A percentile compares a stretch with the other conserved stretches of the same genome.
phyloP scores from a whole-genome alignment of 2,329 filamentous ascomycete genomes.

The Colletotrichum sansevieriae region DNA sequence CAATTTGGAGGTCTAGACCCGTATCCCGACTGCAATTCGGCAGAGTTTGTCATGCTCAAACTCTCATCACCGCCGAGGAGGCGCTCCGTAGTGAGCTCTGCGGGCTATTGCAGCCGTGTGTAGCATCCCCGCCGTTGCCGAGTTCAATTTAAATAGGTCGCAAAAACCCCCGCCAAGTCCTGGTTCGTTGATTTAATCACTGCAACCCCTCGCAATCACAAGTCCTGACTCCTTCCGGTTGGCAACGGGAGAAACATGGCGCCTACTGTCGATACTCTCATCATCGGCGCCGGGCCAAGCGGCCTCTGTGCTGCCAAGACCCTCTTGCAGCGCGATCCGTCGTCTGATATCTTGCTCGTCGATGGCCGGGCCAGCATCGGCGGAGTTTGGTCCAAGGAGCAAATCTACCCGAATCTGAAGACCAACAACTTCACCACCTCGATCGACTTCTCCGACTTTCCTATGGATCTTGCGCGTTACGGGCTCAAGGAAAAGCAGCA shows the following conservation, averaged over 20 bases:
- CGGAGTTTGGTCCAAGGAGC: slow-evolving; percentile 57
- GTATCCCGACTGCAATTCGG: slow-evolving; percentile 35
- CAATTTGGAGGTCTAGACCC: slow-evolving; percentile 40
- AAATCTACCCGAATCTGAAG: slow-evolving; percentile 57
- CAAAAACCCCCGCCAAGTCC: neutral
- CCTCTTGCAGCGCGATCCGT: slow-evolving; percentile 57
- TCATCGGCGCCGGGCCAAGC: slow-evolving; percentile 48
- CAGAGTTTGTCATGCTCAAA: slow-evolving; percentile 13
- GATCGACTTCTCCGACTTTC: slow-evolving; percentile 55
- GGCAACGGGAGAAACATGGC: slow-evolving; percentile 24
- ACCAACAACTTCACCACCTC: slow-evolving; percentile 58
- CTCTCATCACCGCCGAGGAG: slow-evolving; percentile 11
- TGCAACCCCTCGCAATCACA: neutral
- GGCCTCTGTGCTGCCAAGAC: slow-evolving; percentile 63
- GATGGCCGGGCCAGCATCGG: slow-evolving; percentile 56
- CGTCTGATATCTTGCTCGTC: slow-evolving; percentile 56
- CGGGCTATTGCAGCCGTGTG: neutral
- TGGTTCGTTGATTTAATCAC: neutral
- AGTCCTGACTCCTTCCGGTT: accelerated
- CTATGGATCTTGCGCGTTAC: slow-evolving; percentile 48
- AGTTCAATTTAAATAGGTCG: neutral
- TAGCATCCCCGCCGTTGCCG: slow-evolving; percentile 13
- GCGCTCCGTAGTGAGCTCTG: neutral
- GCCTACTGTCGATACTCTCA: slow-evolving; percentile 41
- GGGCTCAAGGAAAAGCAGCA: slow-evolving; percentile 53